Conservation (phyloP, 1,139 yeast species). For the Sugiyamaella grinbergsii region DNA sequence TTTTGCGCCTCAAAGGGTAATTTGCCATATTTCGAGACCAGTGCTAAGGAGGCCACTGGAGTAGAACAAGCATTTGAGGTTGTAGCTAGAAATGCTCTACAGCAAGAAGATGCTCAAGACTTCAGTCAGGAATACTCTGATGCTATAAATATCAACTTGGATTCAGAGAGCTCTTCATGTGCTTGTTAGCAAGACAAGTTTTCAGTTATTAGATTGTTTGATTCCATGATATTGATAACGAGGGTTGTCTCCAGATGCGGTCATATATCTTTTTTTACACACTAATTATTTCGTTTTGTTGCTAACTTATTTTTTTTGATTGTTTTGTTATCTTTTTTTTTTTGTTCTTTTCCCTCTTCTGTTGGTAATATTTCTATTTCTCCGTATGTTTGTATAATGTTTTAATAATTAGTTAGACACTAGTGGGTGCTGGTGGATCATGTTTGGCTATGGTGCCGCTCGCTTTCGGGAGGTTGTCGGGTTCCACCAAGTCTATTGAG, state of each 20-base stretch:
- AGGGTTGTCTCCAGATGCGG: no score
- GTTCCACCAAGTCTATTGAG: no score
- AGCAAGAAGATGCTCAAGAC: conserved; percentile 83
- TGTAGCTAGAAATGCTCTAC: conserved; percentile 91
- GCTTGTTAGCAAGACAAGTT: conserved; percentile 55
- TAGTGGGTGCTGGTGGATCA: neutral
- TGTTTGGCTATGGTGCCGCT: no score
- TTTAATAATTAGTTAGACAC: neutral
- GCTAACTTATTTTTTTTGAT: neutral
- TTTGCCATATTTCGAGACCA: conserved; percentile 90
- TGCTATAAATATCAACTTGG: conserved; percentile 92
- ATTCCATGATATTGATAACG: no score
- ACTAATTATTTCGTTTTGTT: neutral
- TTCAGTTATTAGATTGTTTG: no score
- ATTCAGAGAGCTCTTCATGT: conserved; percentile 75
- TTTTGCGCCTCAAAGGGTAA: conserved; percentile 86
- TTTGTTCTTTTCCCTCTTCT: neutral
- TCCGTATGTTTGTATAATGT: neutral
- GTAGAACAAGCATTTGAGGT: conserved; percentile 96
- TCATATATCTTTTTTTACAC: neutral
- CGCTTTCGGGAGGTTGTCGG: no score
- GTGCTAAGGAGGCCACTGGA: conserved; percentile 91
- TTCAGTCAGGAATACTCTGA: conserved; percentile 93
- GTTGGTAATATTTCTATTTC: neutral
- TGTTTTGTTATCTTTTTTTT: neutral